A percentile compares a stretch with the other conserved stretches of the same genome.
Conservation (phyloP, 2,329 filamentous ascomycete species). For the Xylaria arbuscula region DNA sequence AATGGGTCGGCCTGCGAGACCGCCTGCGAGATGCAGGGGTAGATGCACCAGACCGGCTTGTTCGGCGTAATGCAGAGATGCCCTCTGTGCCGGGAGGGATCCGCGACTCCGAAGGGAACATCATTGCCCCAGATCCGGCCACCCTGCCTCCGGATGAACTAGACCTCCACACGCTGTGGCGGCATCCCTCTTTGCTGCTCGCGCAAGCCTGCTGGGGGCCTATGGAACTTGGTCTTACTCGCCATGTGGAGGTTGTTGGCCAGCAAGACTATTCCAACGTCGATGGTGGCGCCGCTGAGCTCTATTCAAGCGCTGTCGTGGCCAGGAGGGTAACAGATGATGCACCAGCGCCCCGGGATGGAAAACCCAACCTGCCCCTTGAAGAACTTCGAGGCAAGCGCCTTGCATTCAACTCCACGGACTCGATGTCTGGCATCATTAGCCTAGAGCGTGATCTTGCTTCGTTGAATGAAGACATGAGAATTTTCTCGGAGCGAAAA, state of each 20-base stretch:
- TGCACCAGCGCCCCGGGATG: slow-evolving; percentile 20
- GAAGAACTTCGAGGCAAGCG: slow-evolving; percentile 30
- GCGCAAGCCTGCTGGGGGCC: slow-evolving; percentile 35
- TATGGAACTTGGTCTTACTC: slow-evolving; percentile 32
- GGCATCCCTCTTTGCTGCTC: slow-evolving; percentile 32
- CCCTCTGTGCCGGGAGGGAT: slow-evolving; percentile 34
- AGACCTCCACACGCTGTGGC: slow-evolving; percentile 34
- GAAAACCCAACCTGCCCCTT: slow-evolving; percentile 19
- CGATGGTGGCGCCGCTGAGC: slow-evolving; percentile 27
- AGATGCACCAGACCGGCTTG: slow-evolving; percentile 30
- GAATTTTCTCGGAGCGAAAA: slow-evolving; percentile 29
- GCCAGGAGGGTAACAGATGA: slow-evolving; percentile 19
- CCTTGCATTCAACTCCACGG: slow-evolving; percentile 32
- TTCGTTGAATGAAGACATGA: slow-evolving; percentile 15
- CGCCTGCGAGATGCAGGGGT: slow-evolving; percentile 29
- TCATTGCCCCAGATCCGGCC: slow-evolving; percentile 35
- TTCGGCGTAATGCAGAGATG: slow-evolving; percentile 36
- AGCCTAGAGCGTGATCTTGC: slow-evolving; percentile 30
- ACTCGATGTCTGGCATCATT: slow-evolving; percentile 34
- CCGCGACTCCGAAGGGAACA: slow-evolving; percentile 23
- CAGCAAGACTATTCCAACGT: slow-evolving; percentile 35
- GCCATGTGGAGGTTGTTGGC: slow-evolving; percentile 30
- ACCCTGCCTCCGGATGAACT: slow-evolving; percentile 33
- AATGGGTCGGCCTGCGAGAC: slow-evolving; percentile 33
- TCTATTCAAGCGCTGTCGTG: slow-evolving; percentile 35